Base-by-base conservation (phyloP, 2,329 filamentous ascomycete species). In the Fusarium sp. region DNA sequence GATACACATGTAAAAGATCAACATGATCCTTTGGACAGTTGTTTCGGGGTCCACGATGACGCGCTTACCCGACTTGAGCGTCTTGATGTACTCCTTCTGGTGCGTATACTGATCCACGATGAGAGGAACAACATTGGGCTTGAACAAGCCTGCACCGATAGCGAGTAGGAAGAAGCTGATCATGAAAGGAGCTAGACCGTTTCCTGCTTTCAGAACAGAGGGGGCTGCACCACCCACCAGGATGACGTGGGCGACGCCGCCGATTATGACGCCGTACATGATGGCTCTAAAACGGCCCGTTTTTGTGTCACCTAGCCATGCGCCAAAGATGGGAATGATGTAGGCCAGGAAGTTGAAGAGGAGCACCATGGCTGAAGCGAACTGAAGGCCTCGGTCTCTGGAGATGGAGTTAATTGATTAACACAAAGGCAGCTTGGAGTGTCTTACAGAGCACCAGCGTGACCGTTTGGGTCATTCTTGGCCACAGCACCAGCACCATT, bases 251-350 rank as follows among this genome's bases (percentile, higher is more conserved):
- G 92, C 92, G 33, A 92, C 53, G 79, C 92, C 89, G 63, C 92
- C 92, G 44, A 93, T 86, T 2, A 82, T 83, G n/a, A 93, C 90
- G 71, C 92, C 92, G 78, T 89, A 88, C 80, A 91, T 90, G 77
- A 95, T 94, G 44, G 93, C 92, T 75, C 87, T 87, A 83, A 91
- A 95, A 70, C 92, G 91, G 66, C 93, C 93, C 49, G 89, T 88
- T 75, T 90, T 91, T 64, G 91, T 86, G 79, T 95, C 93, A 46
- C 92, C 91, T 16, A 92, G 74, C 79, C 85, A 90, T 20, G 85
- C 86, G 63, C 86, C 85, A 8, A 89, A 42, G 27, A 92, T 84
- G 1, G 90, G 90, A 14, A 91, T 81, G 5, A 86, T 80, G 73
- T 91, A 92, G 2, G 88, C 85, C 40, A 92, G 79, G 74, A 92